Conservation (phyloP, 2,329 filamentous ascomycete species). For the Chrysoporthe puriensis region DNA sequence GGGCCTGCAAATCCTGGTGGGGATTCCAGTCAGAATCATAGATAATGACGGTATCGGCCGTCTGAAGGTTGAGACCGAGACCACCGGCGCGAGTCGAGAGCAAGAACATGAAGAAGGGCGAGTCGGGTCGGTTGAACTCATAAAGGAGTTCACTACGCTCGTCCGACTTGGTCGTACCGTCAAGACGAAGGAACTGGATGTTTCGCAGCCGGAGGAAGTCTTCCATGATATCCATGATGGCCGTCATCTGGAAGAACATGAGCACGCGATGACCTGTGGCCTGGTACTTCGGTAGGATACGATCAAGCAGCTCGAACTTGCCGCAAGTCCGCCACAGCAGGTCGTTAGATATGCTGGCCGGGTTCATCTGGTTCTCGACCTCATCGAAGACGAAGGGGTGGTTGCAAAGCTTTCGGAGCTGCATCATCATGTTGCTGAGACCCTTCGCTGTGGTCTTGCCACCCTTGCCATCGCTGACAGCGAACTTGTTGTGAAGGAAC, state of each 20-base stretch:
- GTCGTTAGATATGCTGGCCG: constrained; percentile 84
- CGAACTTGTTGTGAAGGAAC: constrained; percentile 91
- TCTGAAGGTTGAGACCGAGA: constrained; percentile 95
- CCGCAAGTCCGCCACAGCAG: constrained; percentile 92
- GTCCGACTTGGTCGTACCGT: constrained; percentile 96
- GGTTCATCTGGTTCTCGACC: constrained; percentile 98
- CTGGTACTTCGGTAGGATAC: constrained; percentile 91
- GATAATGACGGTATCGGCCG: constrained; percentile 98
- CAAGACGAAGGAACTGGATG: constrained; percentile 85
- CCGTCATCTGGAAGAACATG: constrained; percentile 99
- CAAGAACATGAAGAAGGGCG: constrained; percentile 96
- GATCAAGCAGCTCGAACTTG: constrained; percentile 95
- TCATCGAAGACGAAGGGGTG: constrained; percentile 98
- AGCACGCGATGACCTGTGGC: constrained; percentile 90
- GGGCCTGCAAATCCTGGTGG: constrained; percentile 97
- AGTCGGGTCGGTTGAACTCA: constrained; percentile 86
- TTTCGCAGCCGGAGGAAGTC: constrained; percentile 88
- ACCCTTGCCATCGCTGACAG: constrained; percentile 92
- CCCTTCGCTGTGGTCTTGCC: constrained; percentile 93
- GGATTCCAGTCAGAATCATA: constrained; percentile 99
- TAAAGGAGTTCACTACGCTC: constrained; percentile 90
- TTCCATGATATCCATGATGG: constrained; percentile 99
- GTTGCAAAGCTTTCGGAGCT: constrained; percentile 97
- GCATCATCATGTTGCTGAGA: constrained; percentile 99
- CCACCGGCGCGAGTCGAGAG: constrained; percentile 98